Evolutionary conservation across 805 yeast genomes (phyloP), one percentile per base, ranked within the genome.

Genomic region (Blastobotrys mokoenaii): DNA sequence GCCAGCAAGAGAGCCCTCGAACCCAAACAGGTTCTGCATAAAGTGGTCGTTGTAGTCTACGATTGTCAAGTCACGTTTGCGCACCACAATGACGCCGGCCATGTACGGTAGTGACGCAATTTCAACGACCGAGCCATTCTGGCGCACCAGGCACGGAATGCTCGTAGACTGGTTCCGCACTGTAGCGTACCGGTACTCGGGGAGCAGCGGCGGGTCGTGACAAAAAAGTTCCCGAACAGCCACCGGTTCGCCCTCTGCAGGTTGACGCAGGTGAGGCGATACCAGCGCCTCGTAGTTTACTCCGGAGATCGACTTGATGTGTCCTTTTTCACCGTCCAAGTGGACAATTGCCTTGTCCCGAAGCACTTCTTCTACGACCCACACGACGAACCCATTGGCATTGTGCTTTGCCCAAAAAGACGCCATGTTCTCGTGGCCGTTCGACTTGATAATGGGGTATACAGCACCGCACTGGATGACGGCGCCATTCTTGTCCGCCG

Each of bases 341-440:
- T 34, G 12, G 11, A 34, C 16, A 11, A 32, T 65, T 14, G 72
- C 70, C 36, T 62, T 57, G 15, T 67, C 68, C 25, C 67, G 56
- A 1, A 59, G 51, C 12, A 88, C 86, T 58, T 86, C 93, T 57
- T 88, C 95, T 58, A 89, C 81, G 68, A 86, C 86, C 67, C 93
- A 80, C 41, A 87, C 82, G 44, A 88, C 72, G 45, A 84, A 63
- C 38, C 76, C 76, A 2, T 80, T 81, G 52, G 80, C 79, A 17
- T 49, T 44, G 7, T 44, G 31, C 56, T 88, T 88, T 0, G 93
- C 95, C 96, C 96, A 90, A 46, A 89, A 63, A 0, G 95, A 84
- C 9, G 95, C 88, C 84, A 95, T 81, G 0, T 89, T 84, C 47
- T 75, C 67, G 25, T 73, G 73, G 40, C 73, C 73, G 14, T 84